Evolutionary conservation across 805 yeast species (phyloP).

Genomic region (Kockiozyma suomiensis): DNA sequence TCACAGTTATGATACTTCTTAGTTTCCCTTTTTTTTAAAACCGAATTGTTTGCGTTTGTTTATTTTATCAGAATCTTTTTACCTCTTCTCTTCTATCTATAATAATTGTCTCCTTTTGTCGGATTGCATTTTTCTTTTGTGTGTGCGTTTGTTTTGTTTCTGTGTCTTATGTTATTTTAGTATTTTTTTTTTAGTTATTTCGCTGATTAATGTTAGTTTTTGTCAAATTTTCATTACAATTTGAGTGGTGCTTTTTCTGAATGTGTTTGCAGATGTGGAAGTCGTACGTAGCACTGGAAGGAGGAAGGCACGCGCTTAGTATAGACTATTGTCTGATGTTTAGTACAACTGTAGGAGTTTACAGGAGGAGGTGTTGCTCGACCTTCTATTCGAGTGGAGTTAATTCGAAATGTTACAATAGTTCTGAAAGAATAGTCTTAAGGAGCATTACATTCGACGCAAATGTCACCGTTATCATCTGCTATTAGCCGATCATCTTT

Average conservation of each 20-base stretch:
- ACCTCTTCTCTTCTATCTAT: not conserved
- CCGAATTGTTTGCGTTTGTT: not conserved
- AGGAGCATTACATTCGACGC: slow-evolving; percentile 14
- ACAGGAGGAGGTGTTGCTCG: no score
- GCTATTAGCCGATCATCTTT: not conserved
- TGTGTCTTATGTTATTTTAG: not conserved
- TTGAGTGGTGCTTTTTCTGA: not conserved
- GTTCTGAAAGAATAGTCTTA: not conserved
- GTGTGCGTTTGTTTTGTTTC: not conserved
- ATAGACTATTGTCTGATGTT: no score
- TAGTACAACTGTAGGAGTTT: no score
- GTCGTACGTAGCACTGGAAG: no score
- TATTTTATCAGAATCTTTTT: not conserved
- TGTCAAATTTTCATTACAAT: not conserved
- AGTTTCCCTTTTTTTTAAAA: no score
- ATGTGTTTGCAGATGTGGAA: no score
- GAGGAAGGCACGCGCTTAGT: no score
- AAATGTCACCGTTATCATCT: slow-evolving; percentile 11
- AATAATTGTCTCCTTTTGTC: not conserved
- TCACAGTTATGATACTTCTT: no score
- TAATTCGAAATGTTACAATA: not conserved
- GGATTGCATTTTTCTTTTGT: slow-evolving; percentile 6
- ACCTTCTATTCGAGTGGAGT: not conserved
- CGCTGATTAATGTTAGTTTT: not conserved
- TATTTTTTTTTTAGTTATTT: not conserved